A percentile compares a stretch with the other conserved stretches of the same genome.
phyloP scores from a whole-genome alignment of 495 filamentous ascomycete species.

The Hypoxylon fragiforme region DNA sequence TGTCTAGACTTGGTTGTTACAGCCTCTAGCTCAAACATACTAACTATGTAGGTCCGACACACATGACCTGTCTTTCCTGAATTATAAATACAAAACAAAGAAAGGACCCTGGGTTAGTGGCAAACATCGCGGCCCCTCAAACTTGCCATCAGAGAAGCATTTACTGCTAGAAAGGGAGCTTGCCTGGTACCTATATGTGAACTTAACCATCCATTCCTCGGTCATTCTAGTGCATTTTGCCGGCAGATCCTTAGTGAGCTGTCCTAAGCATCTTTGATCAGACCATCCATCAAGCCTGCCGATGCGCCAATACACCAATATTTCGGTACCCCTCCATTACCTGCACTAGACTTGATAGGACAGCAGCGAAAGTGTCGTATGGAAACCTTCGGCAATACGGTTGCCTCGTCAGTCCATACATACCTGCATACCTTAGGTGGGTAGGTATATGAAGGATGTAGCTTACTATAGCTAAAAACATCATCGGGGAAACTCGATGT shows the following conservation, averaged over 20 bases:
- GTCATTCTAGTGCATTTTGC: conserved; percentile 23
- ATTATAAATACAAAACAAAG: too few relatives aligned
- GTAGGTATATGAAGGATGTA: too few relatives aligned
- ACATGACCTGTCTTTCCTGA: too few relatives aligned
- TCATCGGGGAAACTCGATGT: conserved; percentile 11
- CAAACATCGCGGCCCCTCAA: neutral
- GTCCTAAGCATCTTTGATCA: conserved; percentile 17
- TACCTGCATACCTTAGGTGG: too few relatives aligned
- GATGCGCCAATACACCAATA: conserved; percentile 7
- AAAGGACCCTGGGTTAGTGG: conserved; percentile 14
- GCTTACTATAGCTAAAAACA: conserved; percentile 26
- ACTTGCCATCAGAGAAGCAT: conserved; percentile 5
- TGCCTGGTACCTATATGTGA: too few relatives aligned
- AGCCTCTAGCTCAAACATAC: conserved; percentile 1
- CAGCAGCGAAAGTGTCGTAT: conserved; percentile 12
- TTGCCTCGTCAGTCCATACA: conserved; percentile 1
- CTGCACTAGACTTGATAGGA: conserved; percentile 6
- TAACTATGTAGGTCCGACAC: too few relatives aligned
- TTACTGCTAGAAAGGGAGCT: conserved; percentile 8
- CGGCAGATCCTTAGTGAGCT: conserved; percentile 30
- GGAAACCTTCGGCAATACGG: conserved; percentile 24
- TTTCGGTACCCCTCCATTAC: conserved; percentile 27
- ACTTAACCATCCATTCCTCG: neutral
- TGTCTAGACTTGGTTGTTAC: conserved; percentile 6
- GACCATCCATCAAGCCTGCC: conserved; percentile 22